phyloP scores from a whole-genome alignment of 2,329 filamentous ascomycete species.

The Hyphodiscus sp. region DNA sequence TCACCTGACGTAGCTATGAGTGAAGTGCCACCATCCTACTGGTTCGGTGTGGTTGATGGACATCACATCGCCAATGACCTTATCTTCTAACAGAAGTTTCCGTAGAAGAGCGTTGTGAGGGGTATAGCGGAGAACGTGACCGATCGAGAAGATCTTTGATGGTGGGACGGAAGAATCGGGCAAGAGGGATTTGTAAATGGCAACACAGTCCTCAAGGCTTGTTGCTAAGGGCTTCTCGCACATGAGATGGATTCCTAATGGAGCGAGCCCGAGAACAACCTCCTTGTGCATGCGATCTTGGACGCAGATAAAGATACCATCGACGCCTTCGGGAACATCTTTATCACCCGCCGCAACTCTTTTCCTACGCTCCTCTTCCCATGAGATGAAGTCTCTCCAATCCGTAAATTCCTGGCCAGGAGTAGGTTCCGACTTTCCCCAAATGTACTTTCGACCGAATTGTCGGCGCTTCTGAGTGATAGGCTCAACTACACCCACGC shows the following conservation, averaged over 20 bases:
- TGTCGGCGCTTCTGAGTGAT: slow-evolving; percentile 66
- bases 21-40: slow-evolving; percentile 93
- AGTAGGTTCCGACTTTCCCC: slow-evolving; percentile 44
- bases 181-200: slow-evolving; percentile 58
- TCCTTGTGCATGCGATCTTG: slow-evolving; percentile 84
- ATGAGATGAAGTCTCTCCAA: slow-evolving; percentile 72
- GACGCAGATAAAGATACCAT: slow-evolving; percentile 64
- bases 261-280: slow-evolving; percentile 68
- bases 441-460: slow-evolving; percentile 69
- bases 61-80: slow-evolving; percentile 74
- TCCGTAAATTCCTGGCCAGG: slow-evolving; percentile 63
- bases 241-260: slow-evolving; percentile 72
- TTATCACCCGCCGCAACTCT: slow-evolving; percentile 42
- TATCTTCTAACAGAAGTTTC: slow-evolving; percentile 67
- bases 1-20: slow-evolving; percentile 76
- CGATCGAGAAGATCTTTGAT: slow-evolving; percentile 71
- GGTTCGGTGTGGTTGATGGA: slow-evolving; percentile 90
- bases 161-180: slow-evolving; percentile 30
- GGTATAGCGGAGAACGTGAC: slow-evolving; percentile 88
- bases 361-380: slow-evolving; percentile 58
- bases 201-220: slow-evolving; percentile 68
- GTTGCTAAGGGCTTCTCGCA: slow-evolving; percentile 93
- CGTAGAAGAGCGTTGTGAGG: slow-evolving; percentile 85
- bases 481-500: slow-evolving; percentile 78
- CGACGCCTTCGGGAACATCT: slow-evolving; percentile 34